Base-by-base conservation (phyloP, 192 early-diverging fungal genomes). In the Coemansia erecta region DNA sequence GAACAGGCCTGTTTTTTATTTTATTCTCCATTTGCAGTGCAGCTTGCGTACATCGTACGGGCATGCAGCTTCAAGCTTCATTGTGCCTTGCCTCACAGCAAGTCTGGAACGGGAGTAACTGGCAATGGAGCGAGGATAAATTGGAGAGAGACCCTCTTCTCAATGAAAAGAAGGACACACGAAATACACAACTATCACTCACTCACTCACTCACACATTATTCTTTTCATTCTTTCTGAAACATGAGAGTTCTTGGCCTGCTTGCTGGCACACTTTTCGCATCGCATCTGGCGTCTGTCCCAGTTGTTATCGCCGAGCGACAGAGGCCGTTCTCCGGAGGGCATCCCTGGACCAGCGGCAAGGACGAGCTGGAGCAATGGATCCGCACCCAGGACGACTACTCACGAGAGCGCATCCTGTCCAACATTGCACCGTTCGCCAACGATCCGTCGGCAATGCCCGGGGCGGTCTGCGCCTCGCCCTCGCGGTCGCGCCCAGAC, bases 401-500 rank as follows among this genome's bases (percentile, higher is more conserved):
- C 11, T 42, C 69, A 4, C 44, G 42, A 22, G 11, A 9, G 9
- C 62, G 48, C 1, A 72, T 78, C 4, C 51, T 78, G 1, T 44
- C 49, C 43, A 78, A 78, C 52, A 72, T 72, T 26, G 75, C 65
- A 5, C 69, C 69, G 2, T 56, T 67, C 14, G 19, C 61, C 18
- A 6, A 14, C 41, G 69, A 78, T 49, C 48, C 42, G 0, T 17
- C 19, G 1, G 73, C 79, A 4, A 23, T 66, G 48, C 31, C 75
- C 6, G 80, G 80, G 9, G 70, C 80, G 0, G 56, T 82, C 6
- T 76, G 71, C 19, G 80, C 80, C 9, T 82, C 80, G 22, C 80
- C 80, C 0, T 77, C 73, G 15, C 63, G 63, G 13, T 18, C 23
- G 0, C 47, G 68, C 14, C 88, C 85, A 1, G 77, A 93, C 72